A percentile compares a stretch with the other conserved stretches of the same genome.
These are phyloP conservation scores for Akebia trifoliata DNA, from an alignment of 164 flowering plant species.

Conservation along the genomic window DNA sequence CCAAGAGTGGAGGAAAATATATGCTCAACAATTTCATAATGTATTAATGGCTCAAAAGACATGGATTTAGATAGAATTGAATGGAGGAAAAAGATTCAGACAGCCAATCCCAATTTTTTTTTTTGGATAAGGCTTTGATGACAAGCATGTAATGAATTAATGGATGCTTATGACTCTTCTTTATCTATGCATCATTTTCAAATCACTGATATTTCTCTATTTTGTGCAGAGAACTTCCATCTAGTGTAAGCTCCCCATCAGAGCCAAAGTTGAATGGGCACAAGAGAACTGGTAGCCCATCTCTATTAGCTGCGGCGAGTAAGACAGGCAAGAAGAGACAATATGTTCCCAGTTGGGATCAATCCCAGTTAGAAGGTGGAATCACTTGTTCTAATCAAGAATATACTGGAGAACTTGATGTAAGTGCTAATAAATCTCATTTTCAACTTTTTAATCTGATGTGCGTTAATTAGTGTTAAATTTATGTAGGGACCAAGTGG, in stretches of 20 bases:
- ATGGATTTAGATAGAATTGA: no score
- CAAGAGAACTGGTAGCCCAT: slow-evolving; percentile 52
- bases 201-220: background rate
- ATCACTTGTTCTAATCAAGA: slow-evolving; percentile 16
- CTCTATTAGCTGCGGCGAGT: slow-evolving; percentile 28
- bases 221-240: slow-evolving; percentile 42
- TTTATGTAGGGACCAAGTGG: slow-evolving; percentile 28
- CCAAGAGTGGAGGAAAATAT: no score
- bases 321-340: slow-evolving; percentile 40
- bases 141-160: no score
- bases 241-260: slow-evolving; percentile 26
- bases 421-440: slow-evolving; percentile 8
- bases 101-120: no score
- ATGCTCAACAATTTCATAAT: no score
- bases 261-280: slow-evolving; percentile 27
- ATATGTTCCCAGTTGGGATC: slow-evolving; percentile 13
- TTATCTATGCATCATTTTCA: background rate
- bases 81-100: no score
- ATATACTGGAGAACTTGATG: slow-evolving; percentile 25
- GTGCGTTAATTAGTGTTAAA: background rate
- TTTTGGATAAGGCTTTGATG: no score
- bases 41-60: no score
- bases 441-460: slow-evolving; percentile 1
- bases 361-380: slow-evolving; percentile 18
- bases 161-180: background rate